Conservation (phyloP, 1,284 basidiomycete genomes). For the Boletus chippewaensis region DNA sequence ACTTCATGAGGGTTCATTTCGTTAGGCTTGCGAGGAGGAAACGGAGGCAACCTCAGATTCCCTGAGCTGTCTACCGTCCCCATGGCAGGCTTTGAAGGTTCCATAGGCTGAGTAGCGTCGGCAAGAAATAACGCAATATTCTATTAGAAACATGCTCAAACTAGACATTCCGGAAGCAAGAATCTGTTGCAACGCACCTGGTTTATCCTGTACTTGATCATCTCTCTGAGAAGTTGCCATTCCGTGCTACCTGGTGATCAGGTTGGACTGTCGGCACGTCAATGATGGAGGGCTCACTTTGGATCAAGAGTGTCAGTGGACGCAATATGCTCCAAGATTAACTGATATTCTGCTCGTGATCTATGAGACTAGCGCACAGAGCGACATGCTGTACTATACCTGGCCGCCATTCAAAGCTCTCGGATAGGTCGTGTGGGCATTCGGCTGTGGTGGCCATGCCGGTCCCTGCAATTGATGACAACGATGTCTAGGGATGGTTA, state of each 20-base stretch:
- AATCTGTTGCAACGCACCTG: constrained; percentile 40
- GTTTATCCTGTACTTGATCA: constrained; percentile 64
- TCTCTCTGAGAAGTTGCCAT: constrained; percentile 67
- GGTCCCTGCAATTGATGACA: too few relatives aligned
- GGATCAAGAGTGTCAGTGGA: constrained; percentile 56
- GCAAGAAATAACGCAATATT: constrained; percentile 54
- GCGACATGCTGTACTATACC: constrained; percentile 31
- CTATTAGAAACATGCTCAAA: constrained; percentile 33
- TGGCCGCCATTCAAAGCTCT: constrained; percentile 40
- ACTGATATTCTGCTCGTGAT: constrained; percentile 49
- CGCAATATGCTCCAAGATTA: constrained; percentile 60
- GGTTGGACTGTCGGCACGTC: constrained; percentile 3
- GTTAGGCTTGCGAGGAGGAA: constrained; percentile 54
- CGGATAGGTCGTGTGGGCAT: constrained; percentile 14
- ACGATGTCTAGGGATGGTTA: neutral
- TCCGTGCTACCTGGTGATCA: constrained; percentile 47
- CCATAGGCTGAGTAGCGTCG: constrained; percentile 33
- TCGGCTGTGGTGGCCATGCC: constrained; percentile 21
- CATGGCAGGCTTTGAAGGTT: constrained; percentile 15
- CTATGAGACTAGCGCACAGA: constrained; percentile 8
- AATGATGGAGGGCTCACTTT: constrained; percentile 42
- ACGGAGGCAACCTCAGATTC: constrained; percentile 74
- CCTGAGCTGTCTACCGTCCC: constrained; percentile 38
- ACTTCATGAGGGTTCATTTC: constrained; percentile 46
- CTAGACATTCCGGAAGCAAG: neutral